Base-by-base conservation (phyloP, 805 yeast species). In the Lipomyces chichibuensis region DNA sequence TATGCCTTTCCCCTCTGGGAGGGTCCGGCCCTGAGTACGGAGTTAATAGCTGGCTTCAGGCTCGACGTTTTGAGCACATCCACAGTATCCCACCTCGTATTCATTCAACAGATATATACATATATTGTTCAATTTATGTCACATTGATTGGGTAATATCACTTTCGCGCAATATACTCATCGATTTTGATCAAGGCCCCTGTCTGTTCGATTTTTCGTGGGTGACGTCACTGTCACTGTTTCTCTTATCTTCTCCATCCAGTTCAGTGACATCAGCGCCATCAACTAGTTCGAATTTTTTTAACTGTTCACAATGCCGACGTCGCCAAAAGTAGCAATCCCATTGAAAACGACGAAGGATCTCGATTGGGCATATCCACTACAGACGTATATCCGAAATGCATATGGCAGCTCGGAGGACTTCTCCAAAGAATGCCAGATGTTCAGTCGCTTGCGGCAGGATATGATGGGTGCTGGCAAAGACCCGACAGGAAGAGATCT, bases 301-400 rank as follows among this genome's bases (percentile, higher is more conserved):
- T 2, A 43, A 7, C 9, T 17, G 9, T 52, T 52, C 59, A 49
- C 11, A 11, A 69, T 69, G 72, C 71, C 71, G 8, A 8, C 65
- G 17, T 65, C 72, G 14, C 72, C 75, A 9, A 74, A 79, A 75
- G 72, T 81, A 25, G 67, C 77, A 20, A 62, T 81, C 35, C 80
- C 80, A 32, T 71, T 77, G 25, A 81, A 83, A 71, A 75, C 77
- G 37, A 84, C 92, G 0, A 85, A 83, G 37, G 86, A 82, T 17
- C 78, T 86, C 67, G 90, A 88, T 75, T 91, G 96, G 96, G 69
- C 78, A 0, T 77, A 82, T 20, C 88, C 92, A 0, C 77, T 91
- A 69, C 83, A 82, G 69, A 75, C 80, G 7, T 90, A 88, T 67
- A 81, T 91, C 52, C 76, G 83, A 20, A 80, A 85, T 7, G 78